Base-by-base conservation (phyloP, 73 alveolate genomes). In the Stentor roeselii region DNA sequence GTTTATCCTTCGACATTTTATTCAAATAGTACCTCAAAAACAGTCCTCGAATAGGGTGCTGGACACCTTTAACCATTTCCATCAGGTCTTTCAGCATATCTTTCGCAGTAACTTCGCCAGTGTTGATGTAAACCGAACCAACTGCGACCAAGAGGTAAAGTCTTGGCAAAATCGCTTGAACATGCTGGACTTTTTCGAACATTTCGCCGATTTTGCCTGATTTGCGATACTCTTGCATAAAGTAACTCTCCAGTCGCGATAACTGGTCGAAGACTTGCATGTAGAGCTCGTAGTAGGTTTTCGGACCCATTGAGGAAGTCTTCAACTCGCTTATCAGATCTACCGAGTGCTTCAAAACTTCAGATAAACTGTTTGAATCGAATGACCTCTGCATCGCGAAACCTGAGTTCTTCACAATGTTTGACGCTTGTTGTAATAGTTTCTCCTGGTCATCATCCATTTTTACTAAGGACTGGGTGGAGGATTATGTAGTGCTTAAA, bases 1-100 rank as follows among this genome's bases (percentile, higher is more conserved):
- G 95, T 90, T 96, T 92, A 84, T 97, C 99, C 89, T 97, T 97
- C 86, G 97, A 92, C 93, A 96, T 90, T 91, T 97, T 97, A 89
- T 95, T 86, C 67, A 97, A 88, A 86, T 95, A 97, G 90, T 96
- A 96, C 86, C 99, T 91, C 37, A 97, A 89, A 90, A 97, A 97
- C 58, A 97, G 92, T 15, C 99, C 99, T 88, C 99, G 92, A 38
- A 95, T 95, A n/a, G 99, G 99, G 59, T 96, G 97, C 88, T 97
- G 94, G 76, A 97, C 98, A 36, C 98, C 99, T 93, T 97, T 97
- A 32, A 95, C 94, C 98, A 95, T 95, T 60, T 96, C 99, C 2
- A 97, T 91, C 61, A 97, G 89, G 86, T 97, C 99, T 59, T 86
- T 80, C 60, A 97, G 90, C 34, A 97, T 93, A 59, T 89, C 98